phyloP scores from a whole-genome alignment of 495 filamentous ascomycete species.

The Podospora tetraspora region DNA sequence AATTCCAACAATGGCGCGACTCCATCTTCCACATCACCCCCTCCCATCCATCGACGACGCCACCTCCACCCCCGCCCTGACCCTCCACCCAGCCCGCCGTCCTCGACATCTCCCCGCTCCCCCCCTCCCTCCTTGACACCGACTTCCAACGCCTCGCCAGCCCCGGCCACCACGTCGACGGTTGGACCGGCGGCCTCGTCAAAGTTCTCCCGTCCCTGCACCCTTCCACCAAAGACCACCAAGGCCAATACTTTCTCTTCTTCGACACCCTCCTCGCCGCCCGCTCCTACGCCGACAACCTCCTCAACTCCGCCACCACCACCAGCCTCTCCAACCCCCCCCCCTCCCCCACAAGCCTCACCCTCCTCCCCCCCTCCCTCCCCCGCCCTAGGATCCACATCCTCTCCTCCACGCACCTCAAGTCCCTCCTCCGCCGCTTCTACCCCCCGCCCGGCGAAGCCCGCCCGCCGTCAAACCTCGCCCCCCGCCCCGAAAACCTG shows the following conservation, averaged over 20 bases:
- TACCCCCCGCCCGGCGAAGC: conserved; percentile 5
- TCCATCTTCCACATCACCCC: neutral
- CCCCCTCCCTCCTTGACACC: conserved; percentile 50
- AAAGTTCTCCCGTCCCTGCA: conserved; percentile 52
- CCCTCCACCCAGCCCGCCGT: conserved; percentile 29
- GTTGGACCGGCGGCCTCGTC: conserved; percentile 54
- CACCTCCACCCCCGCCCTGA: neutral
- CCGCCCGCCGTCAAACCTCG: neutral
- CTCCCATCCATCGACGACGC: neutral
- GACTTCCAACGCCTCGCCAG: conserved; percentile 59
- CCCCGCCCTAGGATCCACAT: neutral
- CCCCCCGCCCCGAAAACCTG: conserved; percentile 17
- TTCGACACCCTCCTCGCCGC: conserved; percentile 55
- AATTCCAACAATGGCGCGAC: neutral
- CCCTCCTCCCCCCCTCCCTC: neutral
- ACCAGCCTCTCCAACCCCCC: neutral
- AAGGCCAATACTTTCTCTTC: conserved; percentile 56
- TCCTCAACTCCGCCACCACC: conserved; percentile 37
- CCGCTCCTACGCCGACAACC: conserved; percentile 46
- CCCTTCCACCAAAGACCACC: conserved; percentile 46
- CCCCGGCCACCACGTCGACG: conserved; percentile 57
- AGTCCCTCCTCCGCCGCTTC: conserved; percentile 18
- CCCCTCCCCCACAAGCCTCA: too few species aligned
- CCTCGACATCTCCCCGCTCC: conserved; percentile 36
- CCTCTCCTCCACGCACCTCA: neutral